phyloP scores from a whole-genome alignment of 1,284 basidiomycete species.

The Ustilago shanxiensis region DNA sequence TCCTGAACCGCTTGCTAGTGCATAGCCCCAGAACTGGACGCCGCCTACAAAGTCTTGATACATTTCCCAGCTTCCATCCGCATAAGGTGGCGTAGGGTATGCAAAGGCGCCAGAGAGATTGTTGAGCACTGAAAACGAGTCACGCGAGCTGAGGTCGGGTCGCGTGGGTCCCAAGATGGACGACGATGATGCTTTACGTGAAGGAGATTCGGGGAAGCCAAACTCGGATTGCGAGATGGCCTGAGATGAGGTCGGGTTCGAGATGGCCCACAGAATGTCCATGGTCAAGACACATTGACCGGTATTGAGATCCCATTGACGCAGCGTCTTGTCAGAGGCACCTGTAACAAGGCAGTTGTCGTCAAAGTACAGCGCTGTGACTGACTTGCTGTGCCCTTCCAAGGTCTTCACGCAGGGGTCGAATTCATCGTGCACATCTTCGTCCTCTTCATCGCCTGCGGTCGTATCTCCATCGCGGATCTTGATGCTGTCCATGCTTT shows the following conservation, averaged over 20 bases:
- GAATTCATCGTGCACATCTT: slow-evolving; percentile 67
- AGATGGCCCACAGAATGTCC: slow-evolving; percentile 99
- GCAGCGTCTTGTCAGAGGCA: slow-evolving; percentile 96
- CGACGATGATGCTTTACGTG: slow-evolving; percentile 70
- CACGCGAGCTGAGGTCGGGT: slow-evolving; percentile 36
- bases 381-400: slow-evolving; percentile 91
- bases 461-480: slow-evolving; percentile 45
- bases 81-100: slow-evolving; percentile 83
- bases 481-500: slow-evolving; percentile 42
- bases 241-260: slow-evolving; percentile 81
- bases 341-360: slow-evolving; percentile 94
- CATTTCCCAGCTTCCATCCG: slow-evolving; percentile 91
- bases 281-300: slow-evolving; percentile 98
- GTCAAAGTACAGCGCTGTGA: slow-evolving; percentile 94
- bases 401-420: slow-evolving; percentile 80
- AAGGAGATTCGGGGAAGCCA: slow-evolving; percentile 67
- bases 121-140: slow-evolving; percentile 51
- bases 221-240: slow-evolving; percentile 65
- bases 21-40: slow-evolving; percentile 99
- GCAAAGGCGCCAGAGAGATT: slow-evolving; percentile 73
- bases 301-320: slow-evolving; percentile 97
- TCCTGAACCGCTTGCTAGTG: slow-evolving; percentile 93
- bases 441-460: slow-evolving; percentile 71
- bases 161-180: slow-evolving; percentile 43
- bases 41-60: slow-evolving; percentile 98